Evolutionary conservation across 2,329 filamentous ascomycete species (phyloP).

Genomic region (Talaromyces sp.): DNA sequence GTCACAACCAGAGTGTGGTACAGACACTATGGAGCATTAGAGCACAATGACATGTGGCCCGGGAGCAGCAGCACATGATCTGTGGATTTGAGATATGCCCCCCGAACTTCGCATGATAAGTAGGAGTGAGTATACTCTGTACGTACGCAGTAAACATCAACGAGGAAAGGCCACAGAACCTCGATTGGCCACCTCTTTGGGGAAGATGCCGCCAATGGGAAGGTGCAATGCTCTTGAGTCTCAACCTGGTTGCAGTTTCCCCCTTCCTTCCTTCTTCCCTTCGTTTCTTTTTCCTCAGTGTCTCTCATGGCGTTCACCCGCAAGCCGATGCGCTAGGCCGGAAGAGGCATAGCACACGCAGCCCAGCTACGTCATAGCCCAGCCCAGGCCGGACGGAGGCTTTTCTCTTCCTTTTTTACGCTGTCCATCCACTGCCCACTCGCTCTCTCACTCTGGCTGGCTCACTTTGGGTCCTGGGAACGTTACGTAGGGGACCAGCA

Average conservation of each 20-base stretch:
- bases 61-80: neutral
- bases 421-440: too few species aligned
- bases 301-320: neutral
- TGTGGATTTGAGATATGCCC: neutral
- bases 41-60: too few species aligned
- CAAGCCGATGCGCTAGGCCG: conserved; percentile 3
- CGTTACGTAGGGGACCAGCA: neutral
- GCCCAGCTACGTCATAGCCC: conserved; percentile 16
- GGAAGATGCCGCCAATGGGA: neutral
- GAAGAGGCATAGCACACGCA: neutral
- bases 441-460: neutral
- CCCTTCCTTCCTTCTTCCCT: neutral
- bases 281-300: neutral
- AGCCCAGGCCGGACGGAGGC: conserved; percentile 5
- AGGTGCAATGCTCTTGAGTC: neutral
- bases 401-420: neutral
- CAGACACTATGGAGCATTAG: neutral
- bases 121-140: too few species aligned
- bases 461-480: too few species aligned
- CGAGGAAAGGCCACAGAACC: neutral
- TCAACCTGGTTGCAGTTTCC: neutral
- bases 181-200: conserved; percentile 1
- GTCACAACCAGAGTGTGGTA: too few species aligned
- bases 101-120: too few species aligned
- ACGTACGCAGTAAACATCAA: too few species aligned